Evolutionary conservation across 106 monocot genomes (phyloP), one percentile per base, ranked within the genome.

Genomic region (Dendrobium huoshanense): DNA sequence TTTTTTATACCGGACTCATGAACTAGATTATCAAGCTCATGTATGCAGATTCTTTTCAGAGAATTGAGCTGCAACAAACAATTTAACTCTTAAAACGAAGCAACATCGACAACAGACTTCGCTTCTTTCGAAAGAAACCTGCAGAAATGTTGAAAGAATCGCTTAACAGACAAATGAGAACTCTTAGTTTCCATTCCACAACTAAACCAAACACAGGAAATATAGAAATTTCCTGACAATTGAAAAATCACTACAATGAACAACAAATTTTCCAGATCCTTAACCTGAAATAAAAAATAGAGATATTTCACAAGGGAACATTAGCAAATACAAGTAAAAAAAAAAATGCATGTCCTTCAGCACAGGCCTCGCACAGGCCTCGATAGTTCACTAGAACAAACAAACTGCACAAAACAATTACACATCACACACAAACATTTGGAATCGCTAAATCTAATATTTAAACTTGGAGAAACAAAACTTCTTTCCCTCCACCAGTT

Each of bases 81-180:
- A 11, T 4, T 29, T 7, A 42, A 43, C 40, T 74, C 74, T 74
- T 1, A 20, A 11, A 73, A 73, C 5, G 18, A 18, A 74, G 43
- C 74, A 15, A 10, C 13, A n/a, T 19, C 29, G 7, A 7, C 43
- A 42, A 74, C 41, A 74, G 22, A 42, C 74, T 74, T 44, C 43
- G 19, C 43, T 74, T 74, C 73, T 74, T 74, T 74, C 74, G 20
- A n/a, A 16, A 44, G 43, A 74, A 19, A 44, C 74, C 74, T 74
- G 74, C 43, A 0, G 19, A 74, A 44, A 43, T 18, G 41, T 20
- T 18, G 4, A 74, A 20, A 43, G 74, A 41, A 74, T 44, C 74
- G 4, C 74, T 43, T 43, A 44, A 22, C 40, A 74, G 43, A 20
- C 7, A 74, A 74, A 74, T 74, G 4, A 1, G 43, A 44, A 2